Evolutionary conservation across 2,329 filamentous ascomycete genomes (phyloP), one percentile per base, ranked within the genome.

Genomic region (Calonectria ilicicola): DNA sequence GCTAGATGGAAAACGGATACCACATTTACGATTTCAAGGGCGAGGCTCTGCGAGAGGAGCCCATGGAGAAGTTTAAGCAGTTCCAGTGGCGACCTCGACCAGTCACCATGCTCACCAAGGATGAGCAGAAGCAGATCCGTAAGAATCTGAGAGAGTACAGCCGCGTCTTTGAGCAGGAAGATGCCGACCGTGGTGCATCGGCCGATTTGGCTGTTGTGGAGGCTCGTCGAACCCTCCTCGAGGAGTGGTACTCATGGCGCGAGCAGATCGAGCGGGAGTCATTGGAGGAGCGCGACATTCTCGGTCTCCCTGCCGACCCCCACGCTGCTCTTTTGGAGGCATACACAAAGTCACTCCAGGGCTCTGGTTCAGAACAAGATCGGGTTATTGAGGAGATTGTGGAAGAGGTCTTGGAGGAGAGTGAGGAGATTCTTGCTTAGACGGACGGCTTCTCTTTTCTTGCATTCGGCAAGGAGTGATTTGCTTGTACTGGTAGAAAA

Each of bases 101-200:
- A 23, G 84, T 94, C 9, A 97, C 95, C n/a, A 91, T 99, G 75
- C 93, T 99, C 70, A 93, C 91, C 84, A 98, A 98, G 87, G 96
- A 98, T 75, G 96, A 99, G 89, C 97, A 98, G 88, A 98, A 98
- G 90, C 91, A 94, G 81, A 95, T 98, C 81, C 96, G 97, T 88
- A 98, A 98, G 91, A 99, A 98, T 86, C 92, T 99, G 68, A 94
- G 96, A 79, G 97, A 98, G 86, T 99, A 98, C 91, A 95, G 93
- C 84, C 94, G 95, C 83, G 89, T 94, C 77, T 99, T 99, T 84
- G 97, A 99, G 79, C 95, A 98, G 86, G 94, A 98, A 83, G 97
- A 99, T 85, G 91, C 93, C 76, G 95, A 97, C 83, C 95, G 96
- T 82, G 96, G 96, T 82, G 96, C 96, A 74, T 96, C 95, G 69